phyloP scores from a whole-genome alignment of 1,284 basidiomycete species.

The Xanthoconium separans region DNA sequence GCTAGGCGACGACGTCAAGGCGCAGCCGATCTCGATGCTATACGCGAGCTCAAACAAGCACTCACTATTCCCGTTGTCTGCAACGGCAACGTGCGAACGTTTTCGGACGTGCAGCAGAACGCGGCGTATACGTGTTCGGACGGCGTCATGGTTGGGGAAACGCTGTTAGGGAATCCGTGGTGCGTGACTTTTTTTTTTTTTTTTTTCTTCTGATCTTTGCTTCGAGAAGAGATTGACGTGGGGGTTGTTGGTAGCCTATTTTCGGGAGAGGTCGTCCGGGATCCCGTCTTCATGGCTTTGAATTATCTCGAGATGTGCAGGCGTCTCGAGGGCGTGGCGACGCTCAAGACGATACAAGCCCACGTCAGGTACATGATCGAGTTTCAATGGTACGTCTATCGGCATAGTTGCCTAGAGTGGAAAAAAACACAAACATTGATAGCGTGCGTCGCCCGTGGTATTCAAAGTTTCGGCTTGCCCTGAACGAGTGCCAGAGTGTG shows the following conservation, averaged over 20 bases:
- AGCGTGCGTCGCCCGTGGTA: conserved; percentile 57
- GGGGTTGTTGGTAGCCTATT: conserved; percentile 45
- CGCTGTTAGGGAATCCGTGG: conserved; percentile 69
- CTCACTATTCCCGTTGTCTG: conserved; percentile 61
- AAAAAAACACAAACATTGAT: neutral
- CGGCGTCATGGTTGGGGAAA: conserved; percentile 78
- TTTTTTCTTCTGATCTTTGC: neutral
- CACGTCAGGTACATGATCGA: conserved; percentile 64
- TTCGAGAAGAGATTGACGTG: neutral
- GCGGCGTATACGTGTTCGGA: conserved; percentile 58
- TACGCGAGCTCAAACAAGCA: conserved; percentile 52
- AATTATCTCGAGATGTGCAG: conserved; percentile 62
- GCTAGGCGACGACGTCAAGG: conserved; percentile 65
- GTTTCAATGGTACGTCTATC: conserved; percentile 54
- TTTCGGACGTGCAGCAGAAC: conserved; percentile 56
- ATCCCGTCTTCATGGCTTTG: conserved; percentile 60
- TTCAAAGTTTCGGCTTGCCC: conserved; percentile 48
- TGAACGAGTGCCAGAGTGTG: conserved; percentile 41
- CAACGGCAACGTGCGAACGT: conserved; percentile 72
- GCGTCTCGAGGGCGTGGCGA: conserved; percentile 45
- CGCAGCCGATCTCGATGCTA: conserved; percentile 60
- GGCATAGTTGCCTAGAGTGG: too few relatives aligned
- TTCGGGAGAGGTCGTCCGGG: conserved; percentile 43
- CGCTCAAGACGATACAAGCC: conserved; percentile 48
- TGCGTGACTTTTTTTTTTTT: conserved; percentile 30